These are phyloP conservation scores for Colletotrichum sublineola DNA, from an alignment of 2,329 filamentous ascomycete species.

Conservation along the genomic window DNA sequence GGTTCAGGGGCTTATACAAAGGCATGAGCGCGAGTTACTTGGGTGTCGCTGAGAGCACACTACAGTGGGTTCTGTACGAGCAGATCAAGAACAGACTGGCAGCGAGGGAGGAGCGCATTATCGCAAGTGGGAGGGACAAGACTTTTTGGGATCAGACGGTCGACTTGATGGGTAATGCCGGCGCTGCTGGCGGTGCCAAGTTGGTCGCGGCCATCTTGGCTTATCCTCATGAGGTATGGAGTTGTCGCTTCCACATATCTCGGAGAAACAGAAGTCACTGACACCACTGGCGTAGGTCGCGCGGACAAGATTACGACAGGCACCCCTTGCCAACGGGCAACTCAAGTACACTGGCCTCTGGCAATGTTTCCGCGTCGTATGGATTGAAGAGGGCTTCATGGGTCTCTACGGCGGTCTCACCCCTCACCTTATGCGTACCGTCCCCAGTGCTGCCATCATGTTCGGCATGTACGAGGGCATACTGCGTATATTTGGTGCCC, in stretches of 20 bases:
- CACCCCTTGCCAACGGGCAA: conserved; percentile 77
- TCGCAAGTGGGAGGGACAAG: conserved; percentile 70
- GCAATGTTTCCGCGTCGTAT: conserved; percentile 90
- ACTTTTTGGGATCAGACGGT: conserved; percentile 81
- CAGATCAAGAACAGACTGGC: conserved; percentile 85
- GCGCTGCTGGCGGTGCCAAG: conserved; percentile 86
- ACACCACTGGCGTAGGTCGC: conserved; percentile 68
- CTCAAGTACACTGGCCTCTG: conserved; percentile 90
- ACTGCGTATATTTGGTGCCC: conserved; percentile 59
- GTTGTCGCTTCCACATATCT: conserved; percentile 44
- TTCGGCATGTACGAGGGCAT: conserved; percentile 86
- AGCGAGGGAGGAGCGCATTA: conserved; percentile 70
- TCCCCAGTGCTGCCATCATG: conserved; percentile 95
- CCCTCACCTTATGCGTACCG: conserved; percentile 89
- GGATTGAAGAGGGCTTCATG: conserved; percentile 87
- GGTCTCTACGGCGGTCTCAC: conserved; percentile 92
- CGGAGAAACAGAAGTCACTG: not conserved
- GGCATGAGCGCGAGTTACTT: conserved; percentile 93
- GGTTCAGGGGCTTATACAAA: conserved; percentile 85
- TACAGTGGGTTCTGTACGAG: conserved; percentile 96
- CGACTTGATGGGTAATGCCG: conserved; percentile 82
- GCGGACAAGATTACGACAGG: conserved; percentile 86
- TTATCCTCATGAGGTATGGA: conserved; percentile 87
- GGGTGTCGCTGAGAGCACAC: conserved; percentile 88
- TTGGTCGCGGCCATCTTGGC: conserved; percentile 85